Percentiles rank a stretch among this genome's conserved stretches.
Conservation (phyloP, 495 filamentous ascomycete species). For the Podospora anserina region DNA sequence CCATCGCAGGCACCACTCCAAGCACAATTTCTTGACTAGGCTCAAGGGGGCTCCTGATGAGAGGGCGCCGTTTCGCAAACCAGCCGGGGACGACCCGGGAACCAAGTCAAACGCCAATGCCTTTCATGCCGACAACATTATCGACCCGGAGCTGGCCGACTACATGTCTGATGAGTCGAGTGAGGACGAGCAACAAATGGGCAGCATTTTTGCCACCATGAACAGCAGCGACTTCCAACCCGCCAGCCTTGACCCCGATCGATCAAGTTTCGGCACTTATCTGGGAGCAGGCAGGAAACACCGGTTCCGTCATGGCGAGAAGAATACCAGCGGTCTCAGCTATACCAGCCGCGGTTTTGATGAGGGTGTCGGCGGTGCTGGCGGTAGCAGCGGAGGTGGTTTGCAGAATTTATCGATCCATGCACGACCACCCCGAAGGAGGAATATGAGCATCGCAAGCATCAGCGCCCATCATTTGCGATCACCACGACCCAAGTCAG, state of each 20-base stretch:
- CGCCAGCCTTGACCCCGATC: slow-evolving; percentile 47
- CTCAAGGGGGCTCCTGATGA: slow-evolving; percentile 56
- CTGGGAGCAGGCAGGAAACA: slow-evolving; percentile 68
- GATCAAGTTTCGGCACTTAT: slow-evolving; percentile 48
- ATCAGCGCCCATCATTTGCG: slow-evolving; percentile 59
- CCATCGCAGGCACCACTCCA: slow-evolving; percentile 82
- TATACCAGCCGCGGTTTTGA: slow-evolving; percentile 55
- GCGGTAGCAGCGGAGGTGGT: slow-evolving; percentile 9
- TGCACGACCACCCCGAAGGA: slow-evolving; percentile 57
- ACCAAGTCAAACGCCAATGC: slow-evolving; percentile 71
- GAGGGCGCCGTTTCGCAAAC: slow-evolving; percentile 84
- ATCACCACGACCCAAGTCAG: slow-evolving; percentile 61
- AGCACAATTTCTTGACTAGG: slow-evolving; percentile 70
- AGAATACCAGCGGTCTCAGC: slow-evolving; percentile 60
- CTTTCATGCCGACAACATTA: slow-evolving; percentile 97
- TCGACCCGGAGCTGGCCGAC: slow-evolving; percentile 91
- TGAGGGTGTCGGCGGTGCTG: slow-evolving; percentile 21
- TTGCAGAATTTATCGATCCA: slow-evolving; percentile 49
- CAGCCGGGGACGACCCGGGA: slow-evolving; percentile 58
- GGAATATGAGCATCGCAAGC: slow-evolving; percentile 77
- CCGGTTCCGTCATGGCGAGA: slow-evolving; percentile 68
- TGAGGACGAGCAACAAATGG: slow-evolving; percentile 87
- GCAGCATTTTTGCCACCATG: slow-evolving; percentile 76
- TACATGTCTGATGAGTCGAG: slow-evolving; percentile 95
- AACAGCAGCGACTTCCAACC: slow-evolving; percentile 43